These are phyloP conservation scores for Microbotryum violaceum DNA, from an alignment of 1,284 basidiomycete species.

Conservation along the genomic window DNA sequence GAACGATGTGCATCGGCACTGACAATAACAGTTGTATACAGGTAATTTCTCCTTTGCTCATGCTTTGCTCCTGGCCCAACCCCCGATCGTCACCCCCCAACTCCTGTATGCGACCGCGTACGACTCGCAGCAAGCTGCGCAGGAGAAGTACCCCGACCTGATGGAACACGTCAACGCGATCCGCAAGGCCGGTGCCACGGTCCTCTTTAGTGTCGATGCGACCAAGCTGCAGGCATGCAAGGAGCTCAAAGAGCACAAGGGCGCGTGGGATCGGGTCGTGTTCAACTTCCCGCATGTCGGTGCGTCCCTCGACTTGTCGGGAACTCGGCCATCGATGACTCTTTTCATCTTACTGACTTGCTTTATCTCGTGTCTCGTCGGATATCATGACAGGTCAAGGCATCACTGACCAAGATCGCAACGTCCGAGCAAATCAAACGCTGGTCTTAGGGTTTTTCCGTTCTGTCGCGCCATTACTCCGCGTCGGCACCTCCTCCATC, in stretches of 20 bases:
- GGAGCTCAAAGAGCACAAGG: constrained; percentile 44
- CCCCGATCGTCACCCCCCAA: constrained; percentile 48
- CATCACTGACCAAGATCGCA: constrained; percentile 88
- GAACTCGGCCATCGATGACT: neutral
- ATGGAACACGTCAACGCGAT: constrained; percentile 44
- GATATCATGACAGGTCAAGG: constrained; percentile 60
- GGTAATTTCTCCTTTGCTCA: constrained; percentile 87
- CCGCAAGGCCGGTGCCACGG: constrained; percentile 55
- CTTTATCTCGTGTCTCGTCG: neutral
- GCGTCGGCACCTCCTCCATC: constrained; percentile 3
- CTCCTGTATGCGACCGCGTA: constrained; percentile 79
- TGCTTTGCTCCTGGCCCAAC: constrained; percentile 54
- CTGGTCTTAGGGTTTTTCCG: constrained; percentile 78
- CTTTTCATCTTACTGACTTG: neutral
- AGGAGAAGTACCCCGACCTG: constrained; percentile 77
- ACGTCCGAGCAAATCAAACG: constrained; percentile 82
- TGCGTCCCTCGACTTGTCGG: constrained; percentile 40
- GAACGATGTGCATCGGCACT: neutral
- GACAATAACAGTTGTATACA: constrained; percentile 8
- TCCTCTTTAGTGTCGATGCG: constrained; percentile 80
- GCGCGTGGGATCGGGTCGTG: constrained; percentile 66
- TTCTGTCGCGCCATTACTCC: constrained; percentile 59
- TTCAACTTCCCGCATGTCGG: constrained; percentile 98
- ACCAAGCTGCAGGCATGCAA: constrained; percentile 65
- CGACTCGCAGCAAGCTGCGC: constrained; percentile 70